Evolutionary conservation across 73 alveolate species (phyloP).

Genomic region (Paramecium sexaurelia): DNA sequence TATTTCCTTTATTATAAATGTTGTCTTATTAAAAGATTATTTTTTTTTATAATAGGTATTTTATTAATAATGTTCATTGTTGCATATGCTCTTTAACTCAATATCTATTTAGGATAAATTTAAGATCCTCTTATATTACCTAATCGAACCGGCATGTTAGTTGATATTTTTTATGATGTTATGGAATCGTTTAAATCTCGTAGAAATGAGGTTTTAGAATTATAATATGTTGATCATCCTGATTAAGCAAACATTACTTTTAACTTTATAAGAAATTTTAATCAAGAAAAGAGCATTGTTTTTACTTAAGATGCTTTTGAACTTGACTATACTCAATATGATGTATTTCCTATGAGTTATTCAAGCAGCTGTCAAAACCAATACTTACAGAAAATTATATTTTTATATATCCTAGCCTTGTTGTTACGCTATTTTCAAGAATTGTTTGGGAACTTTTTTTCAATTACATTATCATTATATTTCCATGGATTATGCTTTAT

Average conservation of each 20-base stretch:
- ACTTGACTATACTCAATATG: not conserved
- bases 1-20: no score
- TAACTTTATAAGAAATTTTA: not conserved
- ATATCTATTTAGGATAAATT: not conserved
- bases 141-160: not conserved
- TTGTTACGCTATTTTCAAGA: not conserved
- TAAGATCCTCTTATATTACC: not conserved
- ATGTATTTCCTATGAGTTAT: conserved; percentile 1
- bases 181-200: not conserved
- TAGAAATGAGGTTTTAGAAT: not conserved
- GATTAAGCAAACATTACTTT: not conserved
- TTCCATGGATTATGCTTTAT: not conserved
- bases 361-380: not conserved
- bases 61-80: not conserved
- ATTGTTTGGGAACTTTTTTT: not conserved
- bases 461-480: not conserved
- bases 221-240: not conserved
- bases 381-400: conserved; percentile 16
- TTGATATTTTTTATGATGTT: not conserved
- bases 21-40: no score
- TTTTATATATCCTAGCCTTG: not conserved
- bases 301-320: not conserved
- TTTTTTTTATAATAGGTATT: not conserved
- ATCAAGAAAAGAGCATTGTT: not conserved
- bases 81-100: not conserved